Base-by-base conservation (phyloP, 73 alveolate genomes). In the Paramecium pentaurelia region DNA sequence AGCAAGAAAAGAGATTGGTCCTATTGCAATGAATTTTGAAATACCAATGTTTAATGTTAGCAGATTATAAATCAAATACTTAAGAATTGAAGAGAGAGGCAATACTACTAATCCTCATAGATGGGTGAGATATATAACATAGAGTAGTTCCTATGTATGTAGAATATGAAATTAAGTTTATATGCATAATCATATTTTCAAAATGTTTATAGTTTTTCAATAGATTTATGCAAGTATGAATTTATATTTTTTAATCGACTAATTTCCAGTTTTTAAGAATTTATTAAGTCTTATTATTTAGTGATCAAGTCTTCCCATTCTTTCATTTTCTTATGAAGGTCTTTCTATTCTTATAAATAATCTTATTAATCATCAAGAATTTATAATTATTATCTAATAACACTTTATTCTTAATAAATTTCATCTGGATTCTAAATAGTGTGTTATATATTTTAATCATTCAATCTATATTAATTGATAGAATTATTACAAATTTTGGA, bases 11-110 rank as follows among this genome's bases (percentile, higher is more conserved):
- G 98, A 98, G 95, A 94, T 98, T 20, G 99, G 99, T 1, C 99
- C 99, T n/a, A 92, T 98, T 71, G 86, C 97, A n/a, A 97, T 98
- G 98, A 89, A 93, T 86, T 98, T 97, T 93, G 99, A 98, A 92
- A 98, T 98, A 27, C 99, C 99, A 40, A 98, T 98, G 99, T 98
- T 94, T 94, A 98, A 98, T 92, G 99, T 98, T 36, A 96, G 99
- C 68, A 97, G 97, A 86, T 89, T 98, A 95, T 98, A 98, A 93
- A 98, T 97, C 49, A 89, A 73, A 20, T 89, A 71, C 71, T 83
- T 89, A 38, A 77, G 92, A 59, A 89, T 89, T 42, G 94, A 89
- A 32, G 94, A 89, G 25, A 89, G 88, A 71, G 94, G 88, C 51
- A 89, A 89, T 77, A 80, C 47, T 27, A 71, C 90, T 22, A 89